Percentiles rank a stretch among this genome's conserved stretches.
Conservation (phyloP, 2,329 filamentous ascomycete genomes). For the Colletotrichum viniferum region DNA sequence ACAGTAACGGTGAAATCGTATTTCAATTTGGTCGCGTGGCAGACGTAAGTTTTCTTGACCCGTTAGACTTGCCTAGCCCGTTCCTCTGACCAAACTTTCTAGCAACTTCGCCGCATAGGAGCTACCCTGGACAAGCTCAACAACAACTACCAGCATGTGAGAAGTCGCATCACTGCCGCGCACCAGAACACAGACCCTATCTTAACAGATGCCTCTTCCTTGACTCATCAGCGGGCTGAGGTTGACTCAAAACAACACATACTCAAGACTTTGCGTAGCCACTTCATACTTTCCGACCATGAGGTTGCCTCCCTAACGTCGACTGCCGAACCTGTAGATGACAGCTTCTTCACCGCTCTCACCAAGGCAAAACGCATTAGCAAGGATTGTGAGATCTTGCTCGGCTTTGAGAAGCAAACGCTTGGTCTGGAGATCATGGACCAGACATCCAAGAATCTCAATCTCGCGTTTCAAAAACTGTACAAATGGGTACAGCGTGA, state of each 20-base stretch:
- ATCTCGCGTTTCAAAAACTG: constrained; percentile 91
- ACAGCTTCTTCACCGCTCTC: constrained; percentile 80
- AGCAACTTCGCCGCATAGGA: constrained; percentile 90
- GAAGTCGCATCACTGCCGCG: constrained; percentile 75
- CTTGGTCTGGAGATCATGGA: constrained; percentile 92
- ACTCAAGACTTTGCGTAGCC: constrained; percentile 75
- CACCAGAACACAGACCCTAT: constrained; percentile 76
- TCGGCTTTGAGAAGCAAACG: constrained; percentile 89
- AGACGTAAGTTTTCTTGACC: constrained; percentile 63
- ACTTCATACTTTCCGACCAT: constrained; percentile 85
- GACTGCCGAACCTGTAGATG: constrained; percentile 81
- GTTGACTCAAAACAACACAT: constrained; percentile 82
- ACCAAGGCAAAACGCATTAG: constrained; percentile 84
- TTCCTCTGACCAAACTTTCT: not conserved
- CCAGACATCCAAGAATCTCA: constrained; percentile 83
- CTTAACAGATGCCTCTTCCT: constrained; percentile 74
- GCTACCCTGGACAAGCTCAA: constrained; percentile 79
- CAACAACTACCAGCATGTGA: constrained; percentile 80
- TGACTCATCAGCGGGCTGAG: constrained; percentile 75
- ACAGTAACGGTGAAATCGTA: constrained; percentile 89
- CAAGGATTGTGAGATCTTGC: constrained; percentile 84
- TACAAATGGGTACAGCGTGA: constrained; percentile 95
- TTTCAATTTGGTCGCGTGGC: constrained; percentile 88
- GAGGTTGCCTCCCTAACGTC: constrained; percentile 79
- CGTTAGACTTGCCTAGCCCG: not conserved